Evolutionary conservation across 23 red algal genomes (phyloP).

Genomic region (Cyanidioschyzon merolae): DNA sequence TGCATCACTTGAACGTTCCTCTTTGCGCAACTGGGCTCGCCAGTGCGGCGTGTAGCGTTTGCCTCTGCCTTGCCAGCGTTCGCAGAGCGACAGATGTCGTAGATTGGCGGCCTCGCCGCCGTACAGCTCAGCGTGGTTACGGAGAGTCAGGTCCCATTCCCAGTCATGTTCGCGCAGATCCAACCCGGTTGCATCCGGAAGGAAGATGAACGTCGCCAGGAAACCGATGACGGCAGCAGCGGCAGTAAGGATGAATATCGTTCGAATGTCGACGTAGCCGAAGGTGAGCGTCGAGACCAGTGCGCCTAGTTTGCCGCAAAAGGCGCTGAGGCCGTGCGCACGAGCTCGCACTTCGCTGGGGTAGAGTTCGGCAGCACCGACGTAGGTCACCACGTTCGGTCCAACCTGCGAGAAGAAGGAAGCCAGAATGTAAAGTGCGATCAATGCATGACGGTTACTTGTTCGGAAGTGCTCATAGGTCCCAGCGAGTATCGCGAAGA

Average conservation of each 20-base stretch:
- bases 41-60: not conserved
- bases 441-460: slow-evolving; percentile 12
- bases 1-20: no score
- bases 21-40: no score
- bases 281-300: slow-evolving; percentile 13
- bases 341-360: slow-evolving; percentile 3
- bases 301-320: slow-evolving; percentile 10
- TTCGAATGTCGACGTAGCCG: not conserved
- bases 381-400: slow-evolving; percentile 18
- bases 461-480: slow-evolving; percentile 5
- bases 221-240: not conserved
- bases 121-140: not conserved
- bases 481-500: slow-evolving; percentile 13
- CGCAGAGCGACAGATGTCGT: slow-evolving; percentile 3
- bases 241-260: not conserved
- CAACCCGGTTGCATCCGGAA: slow-evolving; percentile 1
- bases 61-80: not conserved
- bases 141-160: not conserved
- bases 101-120: slow-evolving; percentile 1
- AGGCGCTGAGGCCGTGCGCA: slow-evolving; percentile 7
- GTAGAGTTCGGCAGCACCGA: not conserved
- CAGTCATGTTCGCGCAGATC: not conserved
- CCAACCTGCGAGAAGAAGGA: slow-evolving; percentile 16
- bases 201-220: not conserved
- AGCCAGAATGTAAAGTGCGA: slow-evolving; percentile 14